A percentile compares a stretch with the other conserved stretches of the same genome.
These are phyloP conservation scores for Cordyceps sp. DNA, from an alignment of 2,329 filamentous ascomycete genomes.

Conservation along the genomic window DNA sequence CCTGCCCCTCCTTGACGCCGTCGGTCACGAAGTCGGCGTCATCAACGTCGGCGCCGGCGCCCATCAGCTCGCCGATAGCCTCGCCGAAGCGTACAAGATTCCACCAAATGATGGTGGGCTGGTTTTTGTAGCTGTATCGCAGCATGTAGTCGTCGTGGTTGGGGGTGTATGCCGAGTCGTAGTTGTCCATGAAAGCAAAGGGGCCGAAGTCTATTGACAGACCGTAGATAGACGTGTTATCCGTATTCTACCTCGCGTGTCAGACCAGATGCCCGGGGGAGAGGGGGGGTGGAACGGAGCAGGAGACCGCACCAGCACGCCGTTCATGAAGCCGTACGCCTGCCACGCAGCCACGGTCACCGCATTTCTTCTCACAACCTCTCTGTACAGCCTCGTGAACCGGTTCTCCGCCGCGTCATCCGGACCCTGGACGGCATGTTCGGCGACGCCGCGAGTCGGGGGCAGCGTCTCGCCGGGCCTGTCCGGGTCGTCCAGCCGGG, in stretches of 20 bases:
- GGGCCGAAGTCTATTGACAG: constrained; percentile 89
- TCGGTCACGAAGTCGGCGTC: constrained; percentile 51
- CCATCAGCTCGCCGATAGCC: constrained; percentile 73
- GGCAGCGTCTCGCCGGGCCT: constrained; percentile 23
- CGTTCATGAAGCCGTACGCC: constrained; percentile 98
- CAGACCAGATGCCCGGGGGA: constrained; percentile 3
- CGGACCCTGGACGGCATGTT: constrained; percentile 48
- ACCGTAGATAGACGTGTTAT: constrained; percentile 86
- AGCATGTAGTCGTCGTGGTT: constrained; percentile 88
- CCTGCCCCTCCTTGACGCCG: constrained; percentile 48
- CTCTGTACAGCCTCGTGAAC: constrained; percentile 73
- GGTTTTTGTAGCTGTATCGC: constrained; percentile 83
- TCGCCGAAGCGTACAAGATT: constrained; percentile 87
- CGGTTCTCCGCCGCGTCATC: constrained; percentile 61
- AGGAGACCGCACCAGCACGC: constrained; percentile 42
- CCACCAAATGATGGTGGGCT: constrained; percentile 97
- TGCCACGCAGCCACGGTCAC: constrained; percentile 86
- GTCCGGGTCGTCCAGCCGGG: constrained; percentile 32
- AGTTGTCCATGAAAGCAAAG: constrained; percentile 95
- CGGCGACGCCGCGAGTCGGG: constrained; percentile 34
- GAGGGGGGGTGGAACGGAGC: neutral
- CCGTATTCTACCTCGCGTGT: constrained; percentile 48
- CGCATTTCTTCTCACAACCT: constrained; percentile 74
- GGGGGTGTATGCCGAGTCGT: constrained; percentile 85
- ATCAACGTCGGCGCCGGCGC: constrained; percentile 58